phyloP scores from a whole-genome alignment of 768 basidiomycete species.

The Lyophyllum semitale region DNA sequence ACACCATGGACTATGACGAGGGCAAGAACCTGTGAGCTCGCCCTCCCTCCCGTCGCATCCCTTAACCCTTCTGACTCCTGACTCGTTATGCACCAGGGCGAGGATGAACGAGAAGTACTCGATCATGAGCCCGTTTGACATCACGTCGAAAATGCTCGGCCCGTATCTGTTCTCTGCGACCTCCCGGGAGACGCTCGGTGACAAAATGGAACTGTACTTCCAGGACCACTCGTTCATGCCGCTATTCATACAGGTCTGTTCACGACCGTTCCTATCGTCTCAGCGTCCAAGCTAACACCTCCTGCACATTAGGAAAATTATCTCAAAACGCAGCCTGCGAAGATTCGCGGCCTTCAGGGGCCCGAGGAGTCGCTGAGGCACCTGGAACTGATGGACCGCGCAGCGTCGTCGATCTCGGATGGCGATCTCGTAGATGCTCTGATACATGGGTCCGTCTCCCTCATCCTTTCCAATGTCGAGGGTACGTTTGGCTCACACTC shows the following conservation, averaged over 20 bases:
- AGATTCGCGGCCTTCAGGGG: slow-evolving; percentile 56
- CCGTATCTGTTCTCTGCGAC: slow-evolving; percentile 90
- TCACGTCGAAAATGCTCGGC: slow-evolving; percentile 86
- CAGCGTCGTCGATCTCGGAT: slow-evolving; percentile 92
- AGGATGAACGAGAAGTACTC: slow-evolving; percentile 92
- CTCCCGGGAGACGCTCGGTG: slow-evolving; percentile 76
- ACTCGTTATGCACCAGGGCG: slow-evolving; percentile 48
- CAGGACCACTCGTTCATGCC: slow-evolving; percentile 95
- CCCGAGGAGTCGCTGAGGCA: slow-evolving; percentile 69
- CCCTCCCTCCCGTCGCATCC: background rate
- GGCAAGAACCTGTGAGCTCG: slow-evolving; percentile 81
- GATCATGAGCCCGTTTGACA: slow-evolving; percentile 89
- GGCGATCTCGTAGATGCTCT: slow-evolving; percentile 91
- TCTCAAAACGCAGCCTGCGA: slow-evolving; percentile 77
- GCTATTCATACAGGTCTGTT: slow-evolving; percentile 83
- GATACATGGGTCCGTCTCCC: slow-evolving; percentile 78
- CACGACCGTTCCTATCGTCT: background rate
- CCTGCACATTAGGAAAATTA: slow-evolving; percentile 84
- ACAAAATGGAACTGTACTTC: slow-evolving; percentile 97
- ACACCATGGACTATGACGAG: slow-evolving; percentile 87
- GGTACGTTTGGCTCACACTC: background rate
- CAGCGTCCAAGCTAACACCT: background rate
- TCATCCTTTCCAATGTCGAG: background rate
- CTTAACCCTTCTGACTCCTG: background rate
- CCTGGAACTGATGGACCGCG: slow-evolving; percentile 80